Conservation (phyloP, 2,329 filamentous ascomycete genomes). For the Tympanopsis confertula region DNA sequence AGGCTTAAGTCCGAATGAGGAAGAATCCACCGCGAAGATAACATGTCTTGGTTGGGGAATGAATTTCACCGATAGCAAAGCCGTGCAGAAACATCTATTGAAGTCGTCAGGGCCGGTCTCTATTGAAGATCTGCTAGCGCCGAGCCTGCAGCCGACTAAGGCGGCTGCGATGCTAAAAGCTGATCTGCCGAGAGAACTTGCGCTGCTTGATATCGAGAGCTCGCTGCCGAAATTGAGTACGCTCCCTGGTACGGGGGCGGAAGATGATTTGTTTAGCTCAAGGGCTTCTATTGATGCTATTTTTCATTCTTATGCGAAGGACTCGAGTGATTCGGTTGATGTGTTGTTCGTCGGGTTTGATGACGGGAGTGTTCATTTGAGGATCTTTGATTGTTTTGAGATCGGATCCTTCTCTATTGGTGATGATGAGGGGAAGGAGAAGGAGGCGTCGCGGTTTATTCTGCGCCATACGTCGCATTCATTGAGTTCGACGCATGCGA, state of each 20-base stretch:
- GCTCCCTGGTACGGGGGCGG: conserved; percentile 23
- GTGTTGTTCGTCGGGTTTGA: conserved; percentile 38
- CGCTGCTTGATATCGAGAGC: conserved; percentile 35
- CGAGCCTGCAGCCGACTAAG: conserved; percentile 10
- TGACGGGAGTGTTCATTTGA: conserved; percentile 35
- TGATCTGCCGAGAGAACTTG: conserved; percentile 32
- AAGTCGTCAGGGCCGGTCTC: neutral
- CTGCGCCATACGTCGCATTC: conserved; percentile 41
- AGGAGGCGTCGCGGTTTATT: conserved; percentile 12
- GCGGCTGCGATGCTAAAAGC: conserved; percentile 9
- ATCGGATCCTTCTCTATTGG: conserved; percentile 30
- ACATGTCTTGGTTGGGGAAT: conserved; percentile 1
- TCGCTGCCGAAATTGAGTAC: conserved; percentile 37
- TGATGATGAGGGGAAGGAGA: conserved; percentile 12
- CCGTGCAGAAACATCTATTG: neutral
- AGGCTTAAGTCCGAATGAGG: neutral
- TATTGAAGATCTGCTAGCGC: conserved; percentile 1
- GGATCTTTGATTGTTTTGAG: conserved; percentile 45
- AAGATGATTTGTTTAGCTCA: conserved; percentile 27
- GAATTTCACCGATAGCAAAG: conserved; percentile 1
- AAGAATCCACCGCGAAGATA: neutral
- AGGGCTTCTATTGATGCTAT: conserved; percentile 32
- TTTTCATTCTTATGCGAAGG: conserved; percentile 28
- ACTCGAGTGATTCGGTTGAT: conserved; percentile 38
- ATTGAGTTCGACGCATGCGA: conserved; percentile 38